Base-by-base conservation (phyloP, 495 filamentous ascomycete species). In the Tuber microsphaerosporum region DNA sequence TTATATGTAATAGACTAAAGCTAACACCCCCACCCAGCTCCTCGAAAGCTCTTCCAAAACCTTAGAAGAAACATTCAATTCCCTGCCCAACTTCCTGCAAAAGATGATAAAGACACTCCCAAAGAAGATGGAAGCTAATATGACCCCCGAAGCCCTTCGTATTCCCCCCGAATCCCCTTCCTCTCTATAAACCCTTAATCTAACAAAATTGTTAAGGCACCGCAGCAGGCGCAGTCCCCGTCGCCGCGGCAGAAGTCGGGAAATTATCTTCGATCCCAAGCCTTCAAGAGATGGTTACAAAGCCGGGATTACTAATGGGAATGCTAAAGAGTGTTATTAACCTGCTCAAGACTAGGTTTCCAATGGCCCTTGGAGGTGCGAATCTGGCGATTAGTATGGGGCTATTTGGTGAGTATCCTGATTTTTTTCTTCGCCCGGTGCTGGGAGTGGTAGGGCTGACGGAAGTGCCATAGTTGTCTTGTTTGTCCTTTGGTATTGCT, bases 401-500 rank as follows among this genome's bases (percentile, higher is more conserved):
- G 0, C 84, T 97, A 16, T 94, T 94, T 81, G 86, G 92, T 94
- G 89, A 84, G 91, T 88, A 4, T 71, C 46, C 44, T 70, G 44
- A 31, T 71, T 72, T 8, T 70, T 70, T 46, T 71, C 72, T 26
- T 41, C 2, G 5, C 8, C 26, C 17, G 37, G 10, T 8, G 22
- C n/a, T 17, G 65, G 34, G 45, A 41, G 41, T 37, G 5, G 9
- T 51, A n/a, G 65, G 42, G n/a, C 73, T 70, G 37, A 76, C 19
- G 45, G 71, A 7, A 45, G 12, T 44, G 39, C 51, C 26, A 73
- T 77, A 94, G 92, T 97, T 75, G 86, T 99, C 19, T 84, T 99
- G 44, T 93, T 94, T 82, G 92, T 94, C 71, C 88, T 98, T 75
- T 99, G 94, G 94, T 99, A 99, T 83, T 97, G 93, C 84, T 92